A percentile compares a stretch with the other conserved stretches of the same genome.
These are phyloP conservation scores for Phytophthora lateralis DNA, from an alignment of 352 stramenopile genomes.

Conservation along the genomic window DNA sequence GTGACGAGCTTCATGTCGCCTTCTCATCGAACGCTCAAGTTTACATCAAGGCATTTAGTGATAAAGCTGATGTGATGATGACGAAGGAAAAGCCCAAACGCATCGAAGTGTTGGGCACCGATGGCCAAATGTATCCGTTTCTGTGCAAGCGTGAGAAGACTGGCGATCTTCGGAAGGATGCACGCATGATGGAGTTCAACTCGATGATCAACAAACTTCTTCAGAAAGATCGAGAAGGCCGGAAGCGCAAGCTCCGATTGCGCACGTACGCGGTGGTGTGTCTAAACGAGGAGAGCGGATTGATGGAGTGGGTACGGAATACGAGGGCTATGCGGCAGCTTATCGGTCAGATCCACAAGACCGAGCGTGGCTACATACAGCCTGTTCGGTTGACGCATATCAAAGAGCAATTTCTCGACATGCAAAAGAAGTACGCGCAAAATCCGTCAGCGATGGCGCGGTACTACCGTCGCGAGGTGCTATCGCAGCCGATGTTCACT, in stretches of 20 bases:
- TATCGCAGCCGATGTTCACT: slow-evolving; percentile 82
- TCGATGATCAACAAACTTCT: slow-evolving; percentile 99
- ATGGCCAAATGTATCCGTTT: slow-evolving; percentile 88
- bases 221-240: slow-evolving; percentile 86
- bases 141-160: slow-evolving; percentile 98
- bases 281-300: slow-evolving; percentile 98
- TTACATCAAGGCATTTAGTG: slow-evolving; percentile 89
- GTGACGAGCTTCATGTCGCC: slow-evolving; percentile 54
- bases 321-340: slow-evolving; percentile 94
- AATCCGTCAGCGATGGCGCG: slow-evolving; percentile 78
- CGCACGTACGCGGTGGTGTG: slow-evolving; percentile 99
- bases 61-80: slow-evolving; percentile 96
- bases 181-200: slow-evolving; percentile 99
- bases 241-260: slow-evolving; percentile 93
- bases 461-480: slow-evolving; percentile 72
- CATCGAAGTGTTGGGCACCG: slow-evolving; percentile 87
- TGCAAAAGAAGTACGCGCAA: slow-evolving; percentile 86
- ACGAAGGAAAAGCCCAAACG: slow-evolving; percentile 99
- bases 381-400: slow-evolving; percentile 79
- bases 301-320: slow-evolving; percentile 99
- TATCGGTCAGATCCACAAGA: slow-evolving; percentile 88
- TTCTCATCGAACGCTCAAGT: slow-evolving; percentile 77
- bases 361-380: slow-evolving; percentile 84
- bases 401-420: slow-evolving; percentile 89
- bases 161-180: slow-evolving; percentile 99